Evolutionary conservation across 345 rosid species (phyloP).

Genomic region (Eutrema japonicum): DNA sequence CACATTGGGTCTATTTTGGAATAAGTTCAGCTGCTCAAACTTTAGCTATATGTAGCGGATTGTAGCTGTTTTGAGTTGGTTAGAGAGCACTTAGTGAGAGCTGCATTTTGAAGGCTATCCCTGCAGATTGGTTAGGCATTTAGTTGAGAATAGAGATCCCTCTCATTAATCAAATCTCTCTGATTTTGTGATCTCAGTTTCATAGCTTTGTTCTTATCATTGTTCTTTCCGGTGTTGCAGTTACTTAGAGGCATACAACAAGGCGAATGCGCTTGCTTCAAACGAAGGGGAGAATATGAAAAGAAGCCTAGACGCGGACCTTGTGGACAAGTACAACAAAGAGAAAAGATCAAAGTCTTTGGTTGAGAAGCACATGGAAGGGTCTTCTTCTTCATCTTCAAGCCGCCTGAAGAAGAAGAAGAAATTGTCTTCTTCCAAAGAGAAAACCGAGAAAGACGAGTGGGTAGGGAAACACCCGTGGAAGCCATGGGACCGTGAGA

Average conservation of each 20-base stretch:
- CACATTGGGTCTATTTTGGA: neutral
- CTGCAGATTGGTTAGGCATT: neutral
- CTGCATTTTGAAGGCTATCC: conserved; percentile 7
- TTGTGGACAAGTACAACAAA: conserved; percentile 91
- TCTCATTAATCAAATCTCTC: conserved; percentile 1
- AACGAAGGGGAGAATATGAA: conserved; percentile 63
- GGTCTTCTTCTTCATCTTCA: conserved; percentile 40
- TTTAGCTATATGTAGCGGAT: neutral
- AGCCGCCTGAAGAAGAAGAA: conserved; percentile 62
- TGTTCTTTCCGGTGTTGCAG: conserved; percentile 45
- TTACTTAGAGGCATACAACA: conserved; percentile 84
- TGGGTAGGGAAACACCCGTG: conserved; percentile 93
- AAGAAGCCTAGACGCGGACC: conserved; percentile 62
- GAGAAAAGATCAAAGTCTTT: conserved; percentile 78
- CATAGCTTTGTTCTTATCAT: conserved; percentile 15
- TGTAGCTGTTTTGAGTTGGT: conserved; percentile 4
- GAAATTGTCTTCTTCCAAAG: conserved; percentile 47
- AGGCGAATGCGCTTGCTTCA: conserved; percentile 79
- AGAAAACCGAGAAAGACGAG: conserved; percentile 61
- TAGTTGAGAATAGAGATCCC: conserved; percentile 10
- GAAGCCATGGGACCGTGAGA: conserved; percentile 98
- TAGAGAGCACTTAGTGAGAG: neutral
- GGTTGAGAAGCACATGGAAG: conserved; percentile 80
- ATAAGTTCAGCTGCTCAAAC: conserved; percentile 13
- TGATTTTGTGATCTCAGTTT: conserved; percentile 5